These are phyloP conservation scores for Backusella mclennaniae DNA, from an alignment of 192 early-diverging fungal species.

Conservation along the genomic window DNA sequence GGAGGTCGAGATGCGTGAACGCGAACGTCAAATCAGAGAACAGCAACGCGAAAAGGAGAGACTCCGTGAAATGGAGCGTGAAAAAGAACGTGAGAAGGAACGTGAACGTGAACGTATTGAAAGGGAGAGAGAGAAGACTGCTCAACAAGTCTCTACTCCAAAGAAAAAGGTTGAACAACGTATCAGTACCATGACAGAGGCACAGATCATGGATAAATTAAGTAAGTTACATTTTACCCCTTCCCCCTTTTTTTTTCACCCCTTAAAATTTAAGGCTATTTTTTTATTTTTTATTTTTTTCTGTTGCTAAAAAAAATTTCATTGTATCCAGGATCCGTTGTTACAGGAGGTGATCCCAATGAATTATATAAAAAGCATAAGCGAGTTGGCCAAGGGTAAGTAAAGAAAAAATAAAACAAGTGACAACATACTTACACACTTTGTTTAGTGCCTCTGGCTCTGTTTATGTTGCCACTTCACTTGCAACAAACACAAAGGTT, in stretches of 20 bases:
- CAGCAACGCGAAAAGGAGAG: conserved; percentile 15
- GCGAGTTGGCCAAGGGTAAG: conserved; percentile 94
- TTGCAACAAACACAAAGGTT: conserved; percentile 70
- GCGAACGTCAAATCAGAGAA: conserved; percentile 15
- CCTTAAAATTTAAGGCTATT: background rate
- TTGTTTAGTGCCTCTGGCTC: conserved; percentile 82
- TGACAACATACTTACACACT: too few species aligned
- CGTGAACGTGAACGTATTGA: conserved; percentile 25
- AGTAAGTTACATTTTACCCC: conserved; percentile 35
- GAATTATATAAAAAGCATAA: conserved; percentile 89
- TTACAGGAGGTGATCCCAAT: conserved; percentile 89
- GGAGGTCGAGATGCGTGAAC: conserved; percentile 19
- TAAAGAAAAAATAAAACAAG: background rate
- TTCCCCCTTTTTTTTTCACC: background rate
- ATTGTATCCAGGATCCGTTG: conserved; percentile 70
- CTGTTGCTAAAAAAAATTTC: background rate
- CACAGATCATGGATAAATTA: conserved; percentile 93
- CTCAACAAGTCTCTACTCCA: conserved; percentile 42
- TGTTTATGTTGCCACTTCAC: conserved; percentile 90
- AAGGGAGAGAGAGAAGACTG: conserved; percentile 30
- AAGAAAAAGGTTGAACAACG: conserved; percentile 73
- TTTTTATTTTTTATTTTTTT: conserved; percentile 22
- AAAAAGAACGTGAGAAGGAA: conserved; percentile 25
- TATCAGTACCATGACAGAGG: conserved; percentile 90
- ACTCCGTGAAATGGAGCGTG: conserved; percentile 12